phyloP scores from a whole-genome alignment of 768 basidiomycete genomes.

The Scleroderma bovista region DNA sequence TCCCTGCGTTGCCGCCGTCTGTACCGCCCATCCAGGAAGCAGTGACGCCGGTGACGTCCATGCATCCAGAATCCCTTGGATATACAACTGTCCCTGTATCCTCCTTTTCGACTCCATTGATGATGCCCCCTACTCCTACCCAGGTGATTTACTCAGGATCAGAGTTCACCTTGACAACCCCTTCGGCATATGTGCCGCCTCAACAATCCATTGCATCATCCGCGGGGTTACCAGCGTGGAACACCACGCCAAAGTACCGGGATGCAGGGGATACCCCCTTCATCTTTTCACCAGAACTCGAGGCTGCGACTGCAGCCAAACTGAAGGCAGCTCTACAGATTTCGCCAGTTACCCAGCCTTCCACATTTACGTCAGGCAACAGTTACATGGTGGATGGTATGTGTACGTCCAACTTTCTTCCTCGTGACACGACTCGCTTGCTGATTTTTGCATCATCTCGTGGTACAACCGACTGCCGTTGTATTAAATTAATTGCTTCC shows the following conservation, averaged over 20 bases:
- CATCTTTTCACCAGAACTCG: slow-evolving; percentile 27
- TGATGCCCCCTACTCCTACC: slow-evolving; percentile 8
- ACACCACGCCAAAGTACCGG: slow-evolving; percentile 16
- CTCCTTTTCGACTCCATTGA: slow-evolving; percentile 5
- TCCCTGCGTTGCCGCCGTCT: slow-evolving; percentile 22
- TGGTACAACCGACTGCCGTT: background rate
- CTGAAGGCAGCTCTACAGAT: slow-evolving; percentile 21
- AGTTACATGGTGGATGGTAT: slow-evolving; percentile 20
- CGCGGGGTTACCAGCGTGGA: slow-evolving; percentile 17
- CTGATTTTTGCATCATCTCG: background rate
- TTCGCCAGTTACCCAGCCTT: slow-evolving; percentile 7
- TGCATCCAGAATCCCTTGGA: slow-evolving; percentile 17
- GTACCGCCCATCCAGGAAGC: slow-evolving; percentile 11
- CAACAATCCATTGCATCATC: slow-evolving; percentile 9
- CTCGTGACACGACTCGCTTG: background rate
- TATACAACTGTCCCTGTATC: slow-evolving; percentile 9
- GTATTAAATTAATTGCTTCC: slow-evolving; percentile 1
- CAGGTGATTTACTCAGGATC: slow-evolving; percentile 10
- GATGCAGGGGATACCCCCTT: slow-evolving; percentile 28
- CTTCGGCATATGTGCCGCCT: slow-evolving; percentile 8
- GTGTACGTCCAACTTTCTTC: slow-evolving; percentile 21
- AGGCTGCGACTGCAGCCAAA: slow-evolving; percentile 25
- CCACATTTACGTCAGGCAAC: slow-evolving; percentile 18
- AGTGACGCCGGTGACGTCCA: slow-evolving; percentile 17
- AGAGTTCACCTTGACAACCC: slow-evolving; percentile 8